Percentiles rank a stretch among this genome's conserved stretches.
These are phyloP conservation scores for Fusarium protoensiforme DNA, from an alignment of 2,329 filamentous ascomycete species.

Conservation along the genomic window DNA sequence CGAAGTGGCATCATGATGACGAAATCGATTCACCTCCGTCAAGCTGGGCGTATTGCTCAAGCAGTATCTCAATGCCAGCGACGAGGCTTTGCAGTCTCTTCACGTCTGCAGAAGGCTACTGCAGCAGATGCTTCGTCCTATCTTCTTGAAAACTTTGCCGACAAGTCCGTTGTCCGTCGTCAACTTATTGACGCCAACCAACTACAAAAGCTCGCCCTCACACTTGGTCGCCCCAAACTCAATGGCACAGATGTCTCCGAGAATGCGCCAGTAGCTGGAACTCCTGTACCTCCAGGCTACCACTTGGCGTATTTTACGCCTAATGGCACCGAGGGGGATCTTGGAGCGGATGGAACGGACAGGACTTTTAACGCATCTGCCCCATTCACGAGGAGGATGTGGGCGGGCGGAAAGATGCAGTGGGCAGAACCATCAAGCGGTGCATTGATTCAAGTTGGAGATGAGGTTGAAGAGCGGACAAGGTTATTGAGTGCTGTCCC, in stretches of 20 bases:
- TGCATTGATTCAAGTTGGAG: conserved; percentile 60
- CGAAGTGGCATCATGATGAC: background rate
- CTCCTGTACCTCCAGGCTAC: conserved; percentile 67
- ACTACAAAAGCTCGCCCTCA: conserved; percentile 69
- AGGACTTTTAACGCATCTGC: conserved; percentile 66
- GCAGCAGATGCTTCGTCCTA: conserved; percentile 46
- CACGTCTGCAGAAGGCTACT: conserved; percentile 16
- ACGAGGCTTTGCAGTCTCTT: conserved; percentile 24
- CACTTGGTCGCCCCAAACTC: conserved; percentile 62
- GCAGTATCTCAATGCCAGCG: conserved; percentile 16
- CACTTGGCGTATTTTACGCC: conserved; percentile 75
- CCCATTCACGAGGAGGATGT: conserved; percentile 74
- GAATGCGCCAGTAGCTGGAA: conserved; percentile 53
- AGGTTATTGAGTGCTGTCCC: conserved; percentile 62
- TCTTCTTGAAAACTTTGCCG: conserved; percentile 46
- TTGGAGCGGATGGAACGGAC: conserved; percentile 72
- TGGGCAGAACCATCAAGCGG: conserved; percentile 50
- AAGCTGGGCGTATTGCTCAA: conserved; percentile 13
- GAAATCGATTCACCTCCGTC: conserved; percentile 6
- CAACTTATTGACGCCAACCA: conserved; percentile 72
- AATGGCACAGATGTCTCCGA: conserved; percentile 52
- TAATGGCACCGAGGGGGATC: conserved; percentile 60
- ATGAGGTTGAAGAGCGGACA: conserved; percentile 67
- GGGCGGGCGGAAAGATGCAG: conserved; percentile 71
- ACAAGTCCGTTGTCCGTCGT: conserved; percentile 41